phyloP scores from a whole-genome alignment of 2,329 filamentous ascomycete genomes.

The Claviceps cyperi region DNA sequence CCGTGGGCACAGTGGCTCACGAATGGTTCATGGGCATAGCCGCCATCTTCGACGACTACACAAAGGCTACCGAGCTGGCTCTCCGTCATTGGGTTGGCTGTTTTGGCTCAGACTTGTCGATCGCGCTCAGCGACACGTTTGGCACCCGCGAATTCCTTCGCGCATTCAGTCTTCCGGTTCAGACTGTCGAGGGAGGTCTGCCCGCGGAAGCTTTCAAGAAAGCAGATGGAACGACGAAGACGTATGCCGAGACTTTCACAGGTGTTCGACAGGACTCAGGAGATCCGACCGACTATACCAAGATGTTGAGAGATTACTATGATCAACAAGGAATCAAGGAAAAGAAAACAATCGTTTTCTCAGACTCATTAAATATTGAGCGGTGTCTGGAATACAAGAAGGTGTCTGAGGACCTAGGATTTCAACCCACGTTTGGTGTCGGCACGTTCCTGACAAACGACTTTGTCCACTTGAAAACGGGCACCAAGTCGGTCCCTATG shows the following conservation, averaged over 20 bases:
- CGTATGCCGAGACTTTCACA: slow-evolving; percentile 69
- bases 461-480: slow-evolving; percentile 57
- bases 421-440: slow-evolving; percentile 81
- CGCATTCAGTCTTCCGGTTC: slow-evolving; percentile 58
- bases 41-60: slow-evolving; percentile 76
- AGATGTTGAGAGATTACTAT: slow-evolving; percentile 70
- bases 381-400: slow-evolving; percentile 81
- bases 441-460: slow-evolving; percentile 96
- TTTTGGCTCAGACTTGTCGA: slow-evolving; percentile 72
- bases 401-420: slow-evolving; percentile 63
- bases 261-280: slow-evolving; percentile 87
- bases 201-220: slow-evolving; percentile 27
- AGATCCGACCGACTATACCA: slow-evolving; percentile 66
- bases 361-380: slow-evolving; percentile 85
- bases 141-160: slow-evolving; percentile 80
- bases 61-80: slow-evolving; percentile 68
- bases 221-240: slow-evolving; percentile 31
- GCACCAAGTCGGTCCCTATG: slow-evolving; percentile 73
- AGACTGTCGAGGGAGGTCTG: slow-evolving; percentile 27
- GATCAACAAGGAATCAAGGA: slow-evolving; percentile 58
- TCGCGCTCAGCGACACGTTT: slow-evolving; percentile 92
- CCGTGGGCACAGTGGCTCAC: slow-evolving; percentile 81
- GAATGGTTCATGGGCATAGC: slow-evolving; percentile 99
- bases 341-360: slow-evolving; percentile 86
- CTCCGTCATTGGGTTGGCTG: slow-evolving; percentile 81